A percentile compares a stretch with the other conserved stretches of the same genome.
phyloP scores from a whole-genome alignment of 331 rosid species.

The Quercus tomentella region DNA sequence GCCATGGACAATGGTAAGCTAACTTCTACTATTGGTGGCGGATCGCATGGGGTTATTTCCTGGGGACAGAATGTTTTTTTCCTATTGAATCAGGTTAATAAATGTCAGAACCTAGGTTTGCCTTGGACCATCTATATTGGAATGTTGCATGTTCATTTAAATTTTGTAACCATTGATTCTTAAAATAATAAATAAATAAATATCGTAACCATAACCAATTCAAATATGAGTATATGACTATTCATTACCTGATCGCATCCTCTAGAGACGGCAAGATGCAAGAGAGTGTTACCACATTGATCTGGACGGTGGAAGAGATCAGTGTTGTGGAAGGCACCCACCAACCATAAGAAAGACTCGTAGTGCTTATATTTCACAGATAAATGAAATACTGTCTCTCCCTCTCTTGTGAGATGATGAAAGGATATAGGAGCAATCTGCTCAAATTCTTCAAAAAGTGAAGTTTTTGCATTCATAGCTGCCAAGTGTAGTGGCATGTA shows the following conservation, averaged over 20 bases:
- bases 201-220: not conserved
- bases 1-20: too few relatives aligned
- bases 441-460: slow-evolving; percentile 41
- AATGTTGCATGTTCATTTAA: too few relatives aligned
- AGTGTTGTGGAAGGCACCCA: slow-evolving; percentile 26
- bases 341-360: slow-evolving; percentile 48
- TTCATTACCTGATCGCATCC: slow-evolving; percentile 49
- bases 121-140: too few relatives aligned
- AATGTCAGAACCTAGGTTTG: too few relatives aligned
- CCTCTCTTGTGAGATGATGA: slow-evolving; percentile 43
- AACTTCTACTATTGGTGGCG: too few relatives aligned
- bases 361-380: slow-evolving; percentile 45
- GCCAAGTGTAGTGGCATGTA: slow-evolving; percentile 56
- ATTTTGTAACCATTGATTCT: too few relatives aligned
- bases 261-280: slow-evolving; percentile 50
- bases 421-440: slow-evolving; percentile 35
- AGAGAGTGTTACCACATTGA: slow-evolving; percentile 45
- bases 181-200: too few relatives aligned
- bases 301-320: slow-evolving; percentile 42
- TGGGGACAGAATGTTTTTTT: too few relatives aligned
- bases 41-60: too few relatives aligned
- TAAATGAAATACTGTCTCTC: slow-evolving; percentile 57
- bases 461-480: slow-evolving; percentile 40
- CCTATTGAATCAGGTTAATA: too few relatives aligned
- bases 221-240: not conserved